phyloP scores from a whole-genome alignment of 2,329 filamentous ascomycete genomes.

The Hymenoscyphus fructigenus region DNA sequence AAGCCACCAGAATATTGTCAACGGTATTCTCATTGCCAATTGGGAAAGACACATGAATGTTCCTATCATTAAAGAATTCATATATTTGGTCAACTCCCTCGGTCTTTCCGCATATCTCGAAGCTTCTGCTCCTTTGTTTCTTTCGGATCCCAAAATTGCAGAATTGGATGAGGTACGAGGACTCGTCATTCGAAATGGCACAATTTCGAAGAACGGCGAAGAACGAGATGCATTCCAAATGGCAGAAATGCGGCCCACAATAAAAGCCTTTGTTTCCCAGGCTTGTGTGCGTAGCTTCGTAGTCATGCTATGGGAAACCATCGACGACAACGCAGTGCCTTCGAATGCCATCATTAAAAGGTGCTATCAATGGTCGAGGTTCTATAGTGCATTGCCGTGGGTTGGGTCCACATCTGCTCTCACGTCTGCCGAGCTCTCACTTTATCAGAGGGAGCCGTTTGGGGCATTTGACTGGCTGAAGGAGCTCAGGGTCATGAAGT shows the following conservation, averaged over 20 bases:
- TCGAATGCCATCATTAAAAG: conserved; percentile 35
- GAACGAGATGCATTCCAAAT: conserved; percentile 46
- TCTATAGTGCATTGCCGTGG: conserved; percentile 33
- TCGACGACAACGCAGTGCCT: conserved; percentile 32
- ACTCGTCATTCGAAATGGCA: conserved; percentile 45
- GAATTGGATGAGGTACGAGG: conserved; percentile 37
- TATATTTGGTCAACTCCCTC: conserved; percentile 26
- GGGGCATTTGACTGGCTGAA: conserved; percentile 37
- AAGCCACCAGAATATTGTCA: conserved; percentile 21
- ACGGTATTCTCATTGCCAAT: conserved; percentile 26
- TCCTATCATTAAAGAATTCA: conserved; percentile 27
- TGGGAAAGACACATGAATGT: conserved; percentile 20
- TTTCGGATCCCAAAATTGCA: conserved; percentile 23
- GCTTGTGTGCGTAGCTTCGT: conserved; percentile 34
- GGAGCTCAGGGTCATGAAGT: conserved; percentile 30
- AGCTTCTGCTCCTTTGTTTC: conserved; percentile 27
- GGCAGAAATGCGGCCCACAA: conserved; percentile 31
- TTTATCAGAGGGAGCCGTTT: conserved; percentile 28
- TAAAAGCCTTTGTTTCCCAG: conserved; percentile 31
- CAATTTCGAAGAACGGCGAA: conserved; percentile 43
- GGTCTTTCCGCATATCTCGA: conserved; percentile 34
- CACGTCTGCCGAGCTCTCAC: conserved; percentile 20
- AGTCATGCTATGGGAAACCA: conserved; percentile 34
- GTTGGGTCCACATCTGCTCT: conserved; percentile 29
- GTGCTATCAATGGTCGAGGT: conserved; percentile 32